A percentile compares a stretch with the other conserved stretches of the same genome.
Evolutionary conservation across 192 early-diverging fungal species (phyloP).

Genomic region (Coemansia sp.): DNA sequence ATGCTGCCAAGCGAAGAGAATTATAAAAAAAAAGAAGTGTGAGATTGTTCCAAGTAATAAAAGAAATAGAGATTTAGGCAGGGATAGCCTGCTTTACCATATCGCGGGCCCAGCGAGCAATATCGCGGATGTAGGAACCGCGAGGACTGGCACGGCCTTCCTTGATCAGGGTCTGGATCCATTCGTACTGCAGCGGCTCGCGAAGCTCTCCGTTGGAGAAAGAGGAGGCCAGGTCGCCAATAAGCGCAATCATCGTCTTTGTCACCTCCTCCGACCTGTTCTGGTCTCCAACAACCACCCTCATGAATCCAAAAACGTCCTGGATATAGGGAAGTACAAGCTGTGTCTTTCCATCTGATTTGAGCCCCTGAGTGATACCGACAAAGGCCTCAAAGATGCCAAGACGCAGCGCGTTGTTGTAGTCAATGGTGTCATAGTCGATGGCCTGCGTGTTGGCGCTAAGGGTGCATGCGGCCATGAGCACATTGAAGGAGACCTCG

Average conservation of each 20-base stretch:
- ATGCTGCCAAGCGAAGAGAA: not conserved
- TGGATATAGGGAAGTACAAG: constrained; percentile 63
- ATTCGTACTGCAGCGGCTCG: constrained; percentile 65
- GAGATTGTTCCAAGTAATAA: not conserved
- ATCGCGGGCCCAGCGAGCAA: constrained; percentile 53
- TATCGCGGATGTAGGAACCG: constrained; percentile 34
- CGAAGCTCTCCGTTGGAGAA: constrained; percentile 76
- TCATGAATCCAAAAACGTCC: constrained; percentile 79
- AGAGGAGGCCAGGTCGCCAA: constrained; percentile 93
- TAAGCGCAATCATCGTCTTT: constrained; percentile 79
- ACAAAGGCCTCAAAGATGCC: constrained; percentile 94
- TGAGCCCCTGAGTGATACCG: constrained; percentile 93
- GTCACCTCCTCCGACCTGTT: constrained; percentile 68
- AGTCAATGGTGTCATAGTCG: constrained; percentile 83
- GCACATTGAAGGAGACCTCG: constrained; percentile 80
- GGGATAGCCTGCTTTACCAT: constrained; percentile 51
- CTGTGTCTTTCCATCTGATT: constrained; percentile 67
- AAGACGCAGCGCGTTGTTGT: constrained; percentile 77
- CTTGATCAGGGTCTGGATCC: constrained; percentile 75
- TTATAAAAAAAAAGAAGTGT: not conserved
- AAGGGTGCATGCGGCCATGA: constrained; percentile 78
- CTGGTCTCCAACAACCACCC: constrained; percentile 62
- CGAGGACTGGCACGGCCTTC: constrained; percentile 68
- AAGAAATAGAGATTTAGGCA: constrained; percentile 7
- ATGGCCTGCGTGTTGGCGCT: constrained; percentile 56